A percentile compares a stretch with the other conserved stretches of the same genome.
These are phyloP conservation scores for Ceratopteris richardii DNA, from an alignment of 75 land plant species.

Conservation along the genomic window DNA sequence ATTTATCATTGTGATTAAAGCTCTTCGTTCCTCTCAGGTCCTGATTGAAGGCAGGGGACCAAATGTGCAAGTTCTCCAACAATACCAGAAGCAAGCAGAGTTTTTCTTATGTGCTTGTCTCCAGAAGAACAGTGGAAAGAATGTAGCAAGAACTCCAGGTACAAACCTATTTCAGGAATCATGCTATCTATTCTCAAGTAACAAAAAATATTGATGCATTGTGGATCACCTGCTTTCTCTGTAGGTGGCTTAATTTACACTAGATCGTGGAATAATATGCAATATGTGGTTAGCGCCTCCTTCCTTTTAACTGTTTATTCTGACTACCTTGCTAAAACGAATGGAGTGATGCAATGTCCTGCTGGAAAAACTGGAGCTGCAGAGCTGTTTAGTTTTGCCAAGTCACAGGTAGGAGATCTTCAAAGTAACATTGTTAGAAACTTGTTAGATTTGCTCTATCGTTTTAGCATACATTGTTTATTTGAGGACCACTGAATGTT, in stretches of 20 bases:
- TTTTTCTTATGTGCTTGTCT: slow-evolving; percentile 45
- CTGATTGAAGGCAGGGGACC: slow-evolving; percentile 5
- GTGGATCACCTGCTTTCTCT: neutral
- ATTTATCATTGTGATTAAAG: no score
- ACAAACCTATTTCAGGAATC: no score
- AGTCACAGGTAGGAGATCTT: slow-evolving; percentile 46
- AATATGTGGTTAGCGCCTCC: slow-evolving; percentile 64
- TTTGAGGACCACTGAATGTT: no score
- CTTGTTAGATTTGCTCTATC: no score
- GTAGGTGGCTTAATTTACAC: slow-evolving; percentile 61
- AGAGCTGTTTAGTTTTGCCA: slow-evolving; percentile 30
- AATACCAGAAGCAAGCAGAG: slow-evolving; percentile 40
- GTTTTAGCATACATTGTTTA: no score
- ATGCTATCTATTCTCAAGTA: no score
- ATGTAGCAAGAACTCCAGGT: slow-evolving; percentile 20
- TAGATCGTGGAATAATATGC: slow-evolving; percentile 89
- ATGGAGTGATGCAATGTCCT: slow-evolving; percentile 24
- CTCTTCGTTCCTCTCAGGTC: slow-evolving; percentile 3
- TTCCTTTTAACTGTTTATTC: slow-evolving; percentile 69
- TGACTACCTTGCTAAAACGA: slow-evolving; percentile 39
- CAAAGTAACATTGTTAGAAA: no score
- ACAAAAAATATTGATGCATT: no score
- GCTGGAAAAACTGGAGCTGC: slow-evolving; percentile 12
- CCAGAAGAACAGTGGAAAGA: slow-evolving; percentile 37
- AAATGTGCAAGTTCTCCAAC: slow-evolving; percentile 10